Base-by-base conservation (phyloP, 495 filamentous ascomycete species). In the Penicillium cataractarum region DNA sequence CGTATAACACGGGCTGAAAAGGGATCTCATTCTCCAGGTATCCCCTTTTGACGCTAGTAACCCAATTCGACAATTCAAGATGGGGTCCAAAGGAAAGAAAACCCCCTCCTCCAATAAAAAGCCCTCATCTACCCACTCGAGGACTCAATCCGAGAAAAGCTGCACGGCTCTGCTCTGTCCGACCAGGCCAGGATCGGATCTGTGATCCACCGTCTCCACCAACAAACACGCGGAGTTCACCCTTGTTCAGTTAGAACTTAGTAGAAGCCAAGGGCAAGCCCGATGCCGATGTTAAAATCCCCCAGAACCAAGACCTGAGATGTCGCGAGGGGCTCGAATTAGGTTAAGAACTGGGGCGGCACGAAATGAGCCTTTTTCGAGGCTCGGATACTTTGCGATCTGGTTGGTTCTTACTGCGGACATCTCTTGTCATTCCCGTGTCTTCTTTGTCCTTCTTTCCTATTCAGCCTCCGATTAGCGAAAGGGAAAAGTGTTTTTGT, bases 1-100 rank as follows among this genome's bases (percentile, higher is more conserved):
- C 44, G 57, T 58, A 58, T 58, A 58, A n/a, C 46, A 24, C 44
- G 57, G 57, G 57, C 44, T 29, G 27, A 39, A 29, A 27, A 27
- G 4, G 29, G 24, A 29, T 50, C 24, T 29, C 13, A n/a, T n/a
- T n/a, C n/a, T n/a, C n/a, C n/a, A n/a, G n/a, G n/a, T n/a, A n/a
- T n/a, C n/a, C n/a, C n/a, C n/a, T n/a, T n/a, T n/a, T n/a, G n/a
- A n/a, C n/a, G n/a, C n/a, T 3, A 24, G 22, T n/a, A 15, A 17
- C 35, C 35, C 35, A 39, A 39, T 39, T 39, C 15, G 15, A 4
- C 35, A 17, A 15, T 39, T 17, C 3, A 39, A 39, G 15, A 39
- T 39, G 35, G 35, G n/a, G n/a, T n/a, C n/a, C n/a, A n/a, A n/a
- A n/a, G n/a, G n/a, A n/a, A n/a, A n/a, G n/a, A 39, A 15, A 13